Conservation (phyloP, 2,329 filamentous ascomycete species). For the Sporothrix globosa region DNA sequence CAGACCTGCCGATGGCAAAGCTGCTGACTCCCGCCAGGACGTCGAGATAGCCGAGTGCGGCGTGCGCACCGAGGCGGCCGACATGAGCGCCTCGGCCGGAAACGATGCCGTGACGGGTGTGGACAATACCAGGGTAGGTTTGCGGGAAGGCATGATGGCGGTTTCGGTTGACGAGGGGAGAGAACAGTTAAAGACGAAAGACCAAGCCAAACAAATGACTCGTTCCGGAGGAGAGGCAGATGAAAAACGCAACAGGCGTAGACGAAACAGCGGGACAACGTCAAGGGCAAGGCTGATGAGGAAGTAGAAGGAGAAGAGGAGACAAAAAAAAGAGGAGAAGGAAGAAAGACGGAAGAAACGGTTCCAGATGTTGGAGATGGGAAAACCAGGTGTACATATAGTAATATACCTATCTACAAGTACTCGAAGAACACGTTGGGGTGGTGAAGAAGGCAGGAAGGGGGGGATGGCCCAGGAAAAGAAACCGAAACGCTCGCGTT, state of each 20-base stretch:
- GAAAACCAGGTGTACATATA: slow-evolving; percentile 29
- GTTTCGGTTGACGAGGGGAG: neutral
- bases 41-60: slow-evolving; percentile 67
- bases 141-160: slow-evolving; percentile 52
- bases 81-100: slow-evolving; percentile 46
- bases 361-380: slow-evolving; percentile 5
- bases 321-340: neutral
- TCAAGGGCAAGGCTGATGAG: slow-evolving; percentile 44
- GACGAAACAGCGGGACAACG: slow-evolving; percentile 38
- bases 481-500: neutral
- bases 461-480: slow-evolving; percentile 4
- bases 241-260: slow-evolving; percentile 44
- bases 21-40: slow-evolving; percentile 46
- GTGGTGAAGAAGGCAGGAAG: slow-evolving; percentile 11
- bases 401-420: neutral
- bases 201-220: slow-evolving; percentile 53
- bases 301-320: slow-evolving; percentile 38
- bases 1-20: slow-evolving; percentile 39
- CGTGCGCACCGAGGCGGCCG: slow-evolving; percentile 61
- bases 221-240: slow-evolving; percentile 40
- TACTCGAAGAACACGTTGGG: neutral
- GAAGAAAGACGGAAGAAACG: slow-evolving; percentile 13
- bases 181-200: neutral
- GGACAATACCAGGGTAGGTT: slow-evolving; percentile 61
- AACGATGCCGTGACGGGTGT: slow-evolving; percentile 67